phyloP scores from a whole-genome alignment of 805 yeast species.

The Saccharomycopsis babjevae region DNA sequence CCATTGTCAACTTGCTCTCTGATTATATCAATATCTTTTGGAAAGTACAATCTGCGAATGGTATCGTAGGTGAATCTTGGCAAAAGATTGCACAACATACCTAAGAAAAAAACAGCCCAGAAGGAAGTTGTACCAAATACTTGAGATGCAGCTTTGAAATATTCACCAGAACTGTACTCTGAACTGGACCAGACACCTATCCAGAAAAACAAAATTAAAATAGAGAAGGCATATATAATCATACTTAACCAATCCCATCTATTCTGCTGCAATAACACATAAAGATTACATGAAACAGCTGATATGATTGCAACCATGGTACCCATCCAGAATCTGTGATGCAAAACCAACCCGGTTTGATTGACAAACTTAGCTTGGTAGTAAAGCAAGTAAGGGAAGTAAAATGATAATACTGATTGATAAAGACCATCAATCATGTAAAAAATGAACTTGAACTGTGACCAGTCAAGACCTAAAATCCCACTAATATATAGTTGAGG shows the following conservation, averaged over 20 bases:
- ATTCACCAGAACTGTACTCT: slow-evolving; percentile 38
- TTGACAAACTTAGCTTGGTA: slow-evolving; percentile 34
- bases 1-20: slow-evolving; percentile 52
- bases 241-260: slow-evolving; percentile 71
- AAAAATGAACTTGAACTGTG: slow-evolving; percentile 45
- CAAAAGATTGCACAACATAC: slow-evolving; percentile 41
- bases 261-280: slow-evolving; percentile 55
- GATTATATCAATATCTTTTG: slow-evolving; percentile 60
- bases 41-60: slow-evolving; percentile 41
- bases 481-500: slow-evolving; percentile 68
- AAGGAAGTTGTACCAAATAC: slow-evolving; percentile 50
- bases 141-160: slow-evolving; percentile 54
- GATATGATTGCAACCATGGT: slow-evolving; percentile 48
- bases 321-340: slow-evolving; percentile 68
- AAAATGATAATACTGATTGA: slow-evolving; percentile 61
- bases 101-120: slow-evolving; percentile 57
- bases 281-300: slow-evolving; percentile 54
- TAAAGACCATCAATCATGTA: slow-evolving; percentile 64
- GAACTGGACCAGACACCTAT: slow-evolving; percentile 67
- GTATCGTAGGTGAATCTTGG: slow-evolving; percentile 52
- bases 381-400: slow-evolving; percentile 53
- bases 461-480: slow-evolving; percentile 53
- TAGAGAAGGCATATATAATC: slow-evolving; percentile 43
- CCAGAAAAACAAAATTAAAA: slow-evolving; percentile 58
- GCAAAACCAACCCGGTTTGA: slow-evolving; percentile 40